Percentiles rank a stretch among this genome's conserved stretches.
These are phyloP conservation scores for Limonium bicolor DNA, from an alignment of 148 eudicot species.

Conservation along the genomic window DNA sequence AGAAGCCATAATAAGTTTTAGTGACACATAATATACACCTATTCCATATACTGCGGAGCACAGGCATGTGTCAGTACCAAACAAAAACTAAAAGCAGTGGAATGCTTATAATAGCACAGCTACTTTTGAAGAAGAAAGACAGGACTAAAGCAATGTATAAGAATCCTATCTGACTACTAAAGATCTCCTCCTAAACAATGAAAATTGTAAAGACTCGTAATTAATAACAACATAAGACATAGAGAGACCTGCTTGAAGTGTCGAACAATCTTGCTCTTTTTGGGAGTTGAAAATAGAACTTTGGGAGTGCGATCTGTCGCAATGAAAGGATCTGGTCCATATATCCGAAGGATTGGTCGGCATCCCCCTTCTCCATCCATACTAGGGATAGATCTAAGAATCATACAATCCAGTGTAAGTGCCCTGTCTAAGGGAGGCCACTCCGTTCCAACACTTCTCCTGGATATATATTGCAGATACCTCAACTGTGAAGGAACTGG, in stretches of 20 bases:
- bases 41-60: too few relatives aligned
- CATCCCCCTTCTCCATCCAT: constrained; percentile 74
- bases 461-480: constrained; percentile 75
- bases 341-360: constrained; percentile 61
- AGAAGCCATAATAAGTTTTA: not conserved
- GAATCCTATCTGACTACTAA: too few relatives aligned
- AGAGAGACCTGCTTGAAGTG: constrained; percentile 51
- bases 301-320: constrained; percentile 36
- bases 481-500: constrained; percentile 83
- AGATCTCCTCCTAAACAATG: too few relatives aligned
- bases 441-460: constrained; percentile 48
- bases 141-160: too few relatives aligned
- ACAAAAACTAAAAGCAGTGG: too few relatives aligned
- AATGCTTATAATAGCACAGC: too few relatives aligned
- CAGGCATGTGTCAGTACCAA: too few relatives aligned
- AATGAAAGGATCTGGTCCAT: constrained; percentile 59
- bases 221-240: too few relatives aligned
- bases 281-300: constrained; percentile 48
- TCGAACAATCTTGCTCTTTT: constrained; percentile 38
- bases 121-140: too few relatives aligned
- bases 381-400: constrained; percentile 58
- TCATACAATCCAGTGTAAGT: constrained; percentile 57
- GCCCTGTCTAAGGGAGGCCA: constrained; percentile 73
- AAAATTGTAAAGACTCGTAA: too few relatives aligned
- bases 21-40: too few relatives aligned